These are phyloP conservation scores for Pichia sp. DNA, from an alignment of 1,139 yeast species.

Conservation along the genomic window DNA sequence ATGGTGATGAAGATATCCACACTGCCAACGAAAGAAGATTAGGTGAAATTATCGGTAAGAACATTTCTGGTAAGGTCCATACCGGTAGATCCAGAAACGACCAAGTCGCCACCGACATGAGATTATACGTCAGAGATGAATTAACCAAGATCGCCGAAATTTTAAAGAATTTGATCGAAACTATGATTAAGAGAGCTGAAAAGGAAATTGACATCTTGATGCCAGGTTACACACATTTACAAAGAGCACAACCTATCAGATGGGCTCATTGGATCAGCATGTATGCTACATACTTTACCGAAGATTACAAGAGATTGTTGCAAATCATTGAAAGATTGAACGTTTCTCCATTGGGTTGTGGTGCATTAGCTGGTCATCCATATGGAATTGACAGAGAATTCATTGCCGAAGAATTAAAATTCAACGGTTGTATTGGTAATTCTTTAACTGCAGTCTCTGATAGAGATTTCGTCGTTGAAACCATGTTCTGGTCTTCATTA, in stretches of 20 bases:
- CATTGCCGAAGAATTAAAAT: slow-evolving; percentile 76
- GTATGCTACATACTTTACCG: slow-evolving; percentile 91
- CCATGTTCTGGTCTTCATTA: slow-evolving; percentile 96
- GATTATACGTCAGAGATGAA: slow-evolving; percentile 85
- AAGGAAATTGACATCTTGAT: slow-evolving; percentile 85
- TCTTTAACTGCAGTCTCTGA: slow-evolving; percentile 95
- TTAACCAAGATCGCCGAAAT: slow-evolving; percentile 57
- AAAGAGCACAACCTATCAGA: slow-evolving; percentile 98
- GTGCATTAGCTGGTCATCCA: slow-evolving; percentile 99
- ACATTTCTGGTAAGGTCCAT: slow-evolving; percentile 95
- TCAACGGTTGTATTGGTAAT: slow-evolving; percentile 86
- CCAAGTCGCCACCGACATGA: slow-evolving; percentile 98
- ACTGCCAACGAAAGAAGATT: slow-evolving; percentile 98
- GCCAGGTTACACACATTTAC: slow-evolving; percentile 99
- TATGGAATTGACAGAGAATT: slow-evolving; percentile 95
- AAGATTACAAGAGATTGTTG: slow-evolving; percentile 80
- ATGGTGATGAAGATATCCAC: slow-evolving; percentile 97
- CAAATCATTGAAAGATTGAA: slow-evolving; percentile 84
- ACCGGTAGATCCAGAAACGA: slow-evolving; percentile 99
- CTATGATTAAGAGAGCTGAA: slow-evolving; percentile 73
- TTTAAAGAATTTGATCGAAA: slow-evolving; percentile 60
- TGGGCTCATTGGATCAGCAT: slow-evolving; percentile 98
- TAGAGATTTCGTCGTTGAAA: slow-evolving; percentile 95
- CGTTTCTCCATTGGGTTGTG: slow-evolving; percentile 90
- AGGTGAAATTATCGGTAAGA: slow-evolving; percentile 92